These are phyloP conservation scores for Magnolia kwangsiensis DNA, from an alignment of 164 flowering plant species.

Conservation along the genomic window DNA sequence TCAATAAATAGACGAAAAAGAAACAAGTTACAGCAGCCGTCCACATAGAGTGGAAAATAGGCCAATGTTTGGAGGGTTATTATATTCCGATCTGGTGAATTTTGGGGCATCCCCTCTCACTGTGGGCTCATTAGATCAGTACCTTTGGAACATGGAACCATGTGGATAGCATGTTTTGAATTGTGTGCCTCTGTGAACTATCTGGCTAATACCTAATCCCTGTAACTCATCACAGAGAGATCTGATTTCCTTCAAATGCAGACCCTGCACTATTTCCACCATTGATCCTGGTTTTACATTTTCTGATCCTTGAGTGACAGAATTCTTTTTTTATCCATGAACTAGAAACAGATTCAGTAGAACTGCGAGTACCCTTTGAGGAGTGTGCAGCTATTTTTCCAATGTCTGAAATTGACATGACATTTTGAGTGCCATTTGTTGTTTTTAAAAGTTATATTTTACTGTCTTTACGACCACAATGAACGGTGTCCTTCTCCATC, in stretches of 20 bases:
- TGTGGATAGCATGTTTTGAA: not conserved
- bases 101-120: not conserved
- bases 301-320: not conserved
- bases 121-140: no score
- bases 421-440: not conserved
- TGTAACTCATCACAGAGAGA: not conserved
- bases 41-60: not conserved
- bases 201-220: not conserved
- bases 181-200: not conserved
- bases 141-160: not conserved
- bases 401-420: not conserved
- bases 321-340: not conserved
- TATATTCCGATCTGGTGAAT: not conserved
- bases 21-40: not conserved
- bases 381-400: not conserved
- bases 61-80: not conserved
- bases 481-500: not conserved
- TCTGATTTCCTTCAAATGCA: not conserved
- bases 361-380: not conserved
- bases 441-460: not conserved
- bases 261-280: not conserved
- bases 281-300: not conserved
- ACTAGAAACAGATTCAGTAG: not conserved
- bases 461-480: not conserved
- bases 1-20: not conserved